Percentiles rank a stretch among this genome's conserved stretches.
Evolutionary conservation across 768 basidiomycete genomes (phyloP).

Genomic region (Panaeolus cyanescens): DNA sequence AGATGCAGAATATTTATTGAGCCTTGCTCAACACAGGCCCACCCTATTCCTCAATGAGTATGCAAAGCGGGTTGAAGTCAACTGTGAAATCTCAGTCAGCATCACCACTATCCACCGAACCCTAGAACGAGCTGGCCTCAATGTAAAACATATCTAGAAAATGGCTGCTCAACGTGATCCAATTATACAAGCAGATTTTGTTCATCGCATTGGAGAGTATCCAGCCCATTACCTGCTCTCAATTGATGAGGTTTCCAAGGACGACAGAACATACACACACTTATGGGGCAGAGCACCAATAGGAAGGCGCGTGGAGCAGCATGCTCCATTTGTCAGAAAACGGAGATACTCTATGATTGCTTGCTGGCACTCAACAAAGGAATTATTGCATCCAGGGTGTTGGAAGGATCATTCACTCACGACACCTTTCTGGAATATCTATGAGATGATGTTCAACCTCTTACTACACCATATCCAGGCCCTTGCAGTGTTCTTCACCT

Average conservation of each 20-base stretch:
- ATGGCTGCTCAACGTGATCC: slow-evolving; percentile 22
- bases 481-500: slow-evolving; percentile 9
- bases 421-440: slow-evolving; percentile 18
- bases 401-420: slow-evolving; percentile 19
- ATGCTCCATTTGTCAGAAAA: slow-evolving; percentile 20
- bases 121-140: slow-evolving; percentile 18
- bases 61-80: neutral
- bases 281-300: slow-evolving; percentile 18
- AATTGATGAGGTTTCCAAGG: slow-evolving; percentile 30
- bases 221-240: slow-evolving; percentile 14
- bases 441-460: slow-evolving; percentile 13
- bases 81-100: slow-evolving; percentile 13
- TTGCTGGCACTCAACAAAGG: slow-evolving; percentile 22
- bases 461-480: slow-evolving; percentile 5
- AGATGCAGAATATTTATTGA: slow-evolving; percentile 17
- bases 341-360: slow-evolving; percentile 18
- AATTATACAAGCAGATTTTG: slow-evolving; percentile 15
- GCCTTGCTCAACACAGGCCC: slow-evolving; percentile 18
- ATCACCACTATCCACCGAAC: slow-evolving; percentile 22
- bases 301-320: slow-evolving; percentile 17
- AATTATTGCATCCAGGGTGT: slow-evolving; percentile 18
- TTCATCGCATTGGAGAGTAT: slow-evolving; percentile 19
- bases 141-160: slow-evolving; percentile 21
- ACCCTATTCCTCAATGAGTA: slow-evolving; percentile 24
- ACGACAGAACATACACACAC: slow-evolving; percentile 23